Evolutionary conservation across 176 grass and related monocot genomes (phyloP).

Genomic region (Musa beccarii): DNA sequence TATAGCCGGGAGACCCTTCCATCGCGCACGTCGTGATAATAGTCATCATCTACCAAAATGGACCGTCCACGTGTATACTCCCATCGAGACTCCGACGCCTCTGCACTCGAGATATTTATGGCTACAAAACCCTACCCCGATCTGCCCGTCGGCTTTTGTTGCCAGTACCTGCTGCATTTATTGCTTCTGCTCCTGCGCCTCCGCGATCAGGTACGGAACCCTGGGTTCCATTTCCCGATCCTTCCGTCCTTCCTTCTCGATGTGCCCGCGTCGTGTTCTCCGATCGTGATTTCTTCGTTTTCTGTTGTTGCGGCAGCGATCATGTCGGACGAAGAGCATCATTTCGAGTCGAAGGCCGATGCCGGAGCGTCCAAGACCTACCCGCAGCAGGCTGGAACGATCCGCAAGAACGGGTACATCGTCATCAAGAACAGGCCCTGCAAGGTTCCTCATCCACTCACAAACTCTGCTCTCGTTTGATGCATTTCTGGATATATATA

Average conservation of each 20-base stretch:
- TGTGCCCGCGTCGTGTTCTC: neutral
- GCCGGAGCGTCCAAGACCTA: neutral
- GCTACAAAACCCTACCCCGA: too few species aligned
- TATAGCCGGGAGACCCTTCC: too few species aligned
- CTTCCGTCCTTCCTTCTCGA: neutral
- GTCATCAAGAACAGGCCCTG: neutral
- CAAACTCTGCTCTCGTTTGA: neutral
- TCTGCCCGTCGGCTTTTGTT: too few species aligned
- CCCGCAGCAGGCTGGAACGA: neutral
- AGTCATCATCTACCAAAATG: too few species aligned
- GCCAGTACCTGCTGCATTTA: too few species aligned
- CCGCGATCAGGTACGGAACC: neutral
- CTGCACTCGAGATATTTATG: too few species aligned
- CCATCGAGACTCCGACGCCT: too few species aligned
- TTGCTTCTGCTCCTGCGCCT: neutral
- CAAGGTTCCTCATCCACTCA: neutral
- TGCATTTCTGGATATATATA: neutral
- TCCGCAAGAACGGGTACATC: neutral
- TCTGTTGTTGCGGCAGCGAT: neutral
- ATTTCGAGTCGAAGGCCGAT: constrained; percentile 1
- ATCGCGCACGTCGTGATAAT: too few species aligned
- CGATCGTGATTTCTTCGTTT: neutral
- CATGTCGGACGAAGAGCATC: neutral
- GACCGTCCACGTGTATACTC: too few species aligned
- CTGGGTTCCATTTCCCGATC: neutral